Base-by-base conservation (phyloP, 2,329 filamentous ascomycete species). In the Ambrosiella xylebori region DNA sequence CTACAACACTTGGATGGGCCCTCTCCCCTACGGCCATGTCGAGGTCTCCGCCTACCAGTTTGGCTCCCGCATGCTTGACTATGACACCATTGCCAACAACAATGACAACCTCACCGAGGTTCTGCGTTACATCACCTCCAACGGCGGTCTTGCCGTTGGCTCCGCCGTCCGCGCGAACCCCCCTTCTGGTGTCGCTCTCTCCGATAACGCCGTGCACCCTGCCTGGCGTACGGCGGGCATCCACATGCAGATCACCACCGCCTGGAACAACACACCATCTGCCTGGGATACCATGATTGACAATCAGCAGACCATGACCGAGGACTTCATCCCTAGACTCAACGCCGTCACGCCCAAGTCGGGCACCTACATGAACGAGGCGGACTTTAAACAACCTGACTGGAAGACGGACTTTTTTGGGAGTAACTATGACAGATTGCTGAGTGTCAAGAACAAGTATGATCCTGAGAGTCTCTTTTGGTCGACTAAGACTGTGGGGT, bases 361-460 rank as follows among this genome's bases (percentile, higher is more conserved):
- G 7, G 74, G 71, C 1, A 66, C 70, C 1, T 77, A 77, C 64
- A 68, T 75, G 69, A 78, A 77, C 63, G 77, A 80, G 66, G 75
- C 71, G 1, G 71, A 77, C 64, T 73, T 74, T 54, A 65, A 66
- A 39, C 68, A 76, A 63, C 67, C 67, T 0, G 61, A 71, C 44
- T 77, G 68, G 64, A 67, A 76, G 64, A 38, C 68, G 9, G 65
- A 63, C 1, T 77, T 76, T 63, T 78, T 71, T 61, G 76, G 75
- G 1, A 57, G 15, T 1, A 76, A 76, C 59, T 78, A 78, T 59
- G 59, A 64, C 1, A 62, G 61, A 8, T 63, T 79, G 17, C 57
- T 70, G 12, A 39, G 51, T 0, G 68, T 80, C 37, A 81, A 82
- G 71, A 63, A 68, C 39, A 73, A 71, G 63, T 79, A 73, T 62